Conservation (phyloP, 75 land plant genomes). For the Adiantum capillusveneris region DNA sequence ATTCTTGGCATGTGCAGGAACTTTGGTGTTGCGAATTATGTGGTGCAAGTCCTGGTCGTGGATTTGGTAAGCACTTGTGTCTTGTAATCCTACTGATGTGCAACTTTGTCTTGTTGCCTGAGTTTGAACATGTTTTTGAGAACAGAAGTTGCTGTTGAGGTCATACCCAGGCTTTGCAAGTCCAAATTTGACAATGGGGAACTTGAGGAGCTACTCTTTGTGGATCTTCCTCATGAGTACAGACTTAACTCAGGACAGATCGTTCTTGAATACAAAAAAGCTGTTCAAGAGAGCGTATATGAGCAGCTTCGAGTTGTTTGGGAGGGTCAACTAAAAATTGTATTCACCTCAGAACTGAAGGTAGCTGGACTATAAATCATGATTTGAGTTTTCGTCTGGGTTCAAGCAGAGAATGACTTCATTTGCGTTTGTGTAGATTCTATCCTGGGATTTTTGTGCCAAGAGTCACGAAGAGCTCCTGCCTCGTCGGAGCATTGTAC, state of each 20-base stretch:
- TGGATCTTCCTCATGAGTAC: slow-evolving; percentile 89
- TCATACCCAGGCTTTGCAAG: slow-evolving; percentile 85
- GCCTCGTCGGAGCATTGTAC: slow-evolving; percentile 53
- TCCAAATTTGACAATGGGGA: slow-evolving; percentile 96
- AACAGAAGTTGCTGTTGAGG: slow-evolving; percentile 93
- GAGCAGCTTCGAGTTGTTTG: slow-evolving; percentile 94
- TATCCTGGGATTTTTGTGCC: slow-evolving; percentile 78
- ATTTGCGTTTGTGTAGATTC: slow-evolving; percentile 26
- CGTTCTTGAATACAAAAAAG: slow-evolving; percentile 89
- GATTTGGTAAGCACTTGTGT: slow-evolving; percentile 65
- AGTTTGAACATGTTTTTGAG: neutral
- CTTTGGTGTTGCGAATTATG: slow-evolving; percentile 99
- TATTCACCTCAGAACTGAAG: slow-evolving; percentile 84
- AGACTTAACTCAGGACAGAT: slow-evolving; percentile 71
- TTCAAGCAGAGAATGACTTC: neutral
- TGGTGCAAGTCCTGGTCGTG: slow-evolving; percentile 89
- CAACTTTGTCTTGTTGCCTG: neutral
- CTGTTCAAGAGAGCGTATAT: slow-evolving; percentile 94
- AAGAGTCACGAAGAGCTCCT: slow-evolving; percentile 68
- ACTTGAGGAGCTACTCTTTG: slow-evolving; percentile 81
- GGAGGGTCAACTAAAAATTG: slow-evolving; percentile 82
- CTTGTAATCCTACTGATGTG: neutral
- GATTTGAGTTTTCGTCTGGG: neutral
- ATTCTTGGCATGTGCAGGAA: slow-evolving; percentile 49
- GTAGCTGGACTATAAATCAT: slow-evolving; percentile 21